Percentiles rank a stretch among this genome's conserved stretches.
Evolutionary conservation across 1,284 basidiomycete genomes (phyloP).

Genomic region (Anthracocystis panici-leucophaei): DNA sequence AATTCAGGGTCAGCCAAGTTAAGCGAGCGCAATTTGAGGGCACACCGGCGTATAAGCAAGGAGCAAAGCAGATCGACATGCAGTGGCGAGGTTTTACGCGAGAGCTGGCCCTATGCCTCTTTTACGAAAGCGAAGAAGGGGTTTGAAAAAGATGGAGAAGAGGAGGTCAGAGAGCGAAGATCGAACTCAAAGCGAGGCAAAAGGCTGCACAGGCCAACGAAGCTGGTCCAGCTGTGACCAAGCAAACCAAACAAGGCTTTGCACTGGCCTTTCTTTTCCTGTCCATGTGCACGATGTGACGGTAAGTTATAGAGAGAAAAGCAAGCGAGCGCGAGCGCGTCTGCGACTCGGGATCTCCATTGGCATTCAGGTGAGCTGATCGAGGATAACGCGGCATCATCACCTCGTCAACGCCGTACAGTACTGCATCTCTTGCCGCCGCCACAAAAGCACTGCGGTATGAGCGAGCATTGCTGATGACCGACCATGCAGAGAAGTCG

Average conservation of each 20-base stretch:
- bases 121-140: no score
- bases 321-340: not conserved
- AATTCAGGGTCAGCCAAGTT: no score
- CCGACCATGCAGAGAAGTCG: conserved; percentile 1
- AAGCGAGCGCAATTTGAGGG: no score
- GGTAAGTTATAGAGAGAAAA: not conserved
- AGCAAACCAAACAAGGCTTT: no score
- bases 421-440: not conserved
- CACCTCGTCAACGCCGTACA: not conserved
- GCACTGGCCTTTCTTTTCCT: no score
- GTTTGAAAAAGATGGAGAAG: no score
- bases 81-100: no score
- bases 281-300: not conserved
- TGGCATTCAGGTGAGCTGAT: not conserved
- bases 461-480: no score
- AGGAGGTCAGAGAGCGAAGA: no score
- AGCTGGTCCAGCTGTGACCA: not conserved
- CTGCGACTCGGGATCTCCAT: not conserved
- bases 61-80: not conserved
- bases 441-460: not conserved
- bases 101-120: no score
- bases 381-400: not conserved
- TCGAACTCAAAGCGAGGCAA: no score
- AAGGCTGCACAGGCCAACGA: not conserved
- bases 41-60: conserved; percentile 1